Conservation (phyloP, 2,329 filamentous ascomycete genomes). For the Pseudogymnoascus sp. region DNA sequence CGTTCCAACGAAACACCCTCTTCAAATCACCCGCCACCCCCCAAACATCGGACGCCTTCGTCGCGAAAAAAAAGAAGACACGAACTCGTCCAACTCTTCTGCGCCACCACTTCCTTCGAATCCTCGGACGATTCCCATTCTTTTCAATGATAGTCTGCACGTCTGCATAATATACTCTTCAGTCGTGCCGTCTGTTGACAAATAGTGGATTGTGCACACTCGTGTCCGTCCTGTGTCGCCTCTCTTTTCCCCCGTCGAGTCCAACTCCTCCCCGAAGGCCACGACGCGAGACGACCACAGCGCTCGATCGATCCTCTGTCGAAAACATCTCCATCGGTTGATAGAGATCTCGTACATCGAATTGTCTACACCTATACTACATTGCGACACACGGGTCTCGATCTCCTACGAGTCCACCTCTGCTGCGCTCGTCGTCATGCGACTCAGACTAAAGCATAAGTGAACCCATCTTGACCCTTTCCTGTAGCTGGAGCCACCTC, state of each 20-base stretch:
- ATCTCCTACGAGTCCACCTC: constrained; percentile 17
- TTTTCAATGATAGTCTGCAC: background rate
- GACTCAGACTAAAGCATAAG: constrained; percentile 29
- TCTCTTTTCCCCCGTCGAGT: constrained; percentile 15
- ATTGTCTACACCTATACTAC: background rate
- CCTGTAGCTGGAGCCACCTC: constrained; percentile 26
- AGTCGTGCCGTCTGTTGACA: background rate
- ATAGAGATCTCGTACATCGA: background rate
- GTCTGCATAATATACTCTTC: background rate
- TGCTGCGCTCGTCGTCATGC: constrained; percentile 31
- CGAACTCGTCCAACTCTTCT: background rate
- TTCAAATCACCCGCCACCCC: background rate
- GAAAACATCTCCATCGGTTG: background rate
- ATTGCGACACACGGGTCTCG: constrained; percentile 1
- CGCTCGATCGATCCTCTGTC: constrained; percentile 20
- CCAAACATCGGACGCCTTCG: constrained; percentile 1
- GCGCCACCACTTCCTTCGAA: background rate
- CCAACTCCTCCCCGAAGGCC: constrained; percentile 14
- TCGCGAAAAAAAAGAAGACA: constrained; percentile 6
- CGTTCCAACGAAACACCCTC: background rate
- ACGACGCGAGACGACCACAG: constrained; percentile 15
- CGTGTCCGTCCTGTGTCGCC: constrained; percentile 12
- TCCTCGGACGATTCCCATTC: constrained; percentile 4
- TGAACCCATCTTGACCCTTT: constrained; percentile 27
- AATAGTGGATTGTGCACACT: background rate